Conservation (phyloP, 1,139 yeast species). For the Trichomonascaceae sp. region DNA sequence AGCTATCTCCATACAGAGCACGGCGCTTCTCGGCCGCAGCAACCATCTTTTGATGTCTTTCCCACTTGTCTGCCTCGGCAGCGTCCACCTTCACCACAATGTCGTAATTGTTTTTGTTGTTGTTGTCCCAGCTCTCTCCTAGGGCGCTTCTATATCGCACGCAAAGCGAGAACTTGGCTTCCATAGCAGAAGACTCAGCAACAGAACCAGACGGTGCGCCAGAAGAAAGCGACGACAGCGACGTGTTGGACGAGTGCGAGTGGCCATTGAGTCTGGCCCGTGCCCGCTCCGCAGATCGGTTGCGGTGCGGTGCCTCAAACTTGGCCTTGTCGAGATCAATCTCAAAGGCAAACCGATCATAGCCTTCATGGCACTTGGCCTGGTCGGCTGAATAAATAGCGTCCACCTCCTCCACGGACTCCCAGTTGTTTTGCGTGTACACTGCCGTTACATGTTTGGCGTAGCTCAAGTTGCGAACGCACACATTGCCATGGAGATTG, state of each 20-base stretch:
- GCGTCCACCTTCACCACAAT: slow-evolving; percentile 27
- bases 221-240: slow-evolving; percentile 25
- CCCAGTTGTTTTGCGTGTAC: slow-evolving; percentile 63
- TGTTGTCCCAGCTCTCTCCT: slow-evolving; percentile 70
- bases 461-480: slow-evolving; percentile 56
- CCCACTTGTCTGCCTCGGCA: not conserved
- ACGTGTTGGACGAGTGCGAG: slow-evolving; percentile 22
- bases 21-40: no score
- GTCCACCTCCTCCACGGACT: slow-evolving; percentile 45
- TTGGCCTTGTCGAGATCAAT: no score
- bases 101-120: slow-evolving; percentile 43
- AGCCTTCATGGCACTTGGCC: slow-evolving; percentile 15
- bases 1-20: no score
- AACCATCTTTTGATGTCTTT: no score
- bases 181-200: no score
- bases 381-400: slow-evolving; percentile 6
- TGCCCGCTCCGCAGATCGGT: no score
- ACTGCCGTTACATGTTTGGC: slow-evolving; percentile 50
- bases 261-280: slow-evolving; percentile 26
- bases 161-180: slow-evolving; percentile 30
- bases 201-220: no score
- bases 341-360: slow-evolving; percentile 34
- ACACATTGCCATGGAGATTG: slow-evolving; percentile 52
- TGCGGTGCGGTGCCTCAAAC: no score
- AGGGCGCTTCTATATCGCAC: slow-evolving; percentile 40